Evolutionary conservation across 306 rosid genomes (phyloP).

Genomic region (Rubus idaeus): DNA sequence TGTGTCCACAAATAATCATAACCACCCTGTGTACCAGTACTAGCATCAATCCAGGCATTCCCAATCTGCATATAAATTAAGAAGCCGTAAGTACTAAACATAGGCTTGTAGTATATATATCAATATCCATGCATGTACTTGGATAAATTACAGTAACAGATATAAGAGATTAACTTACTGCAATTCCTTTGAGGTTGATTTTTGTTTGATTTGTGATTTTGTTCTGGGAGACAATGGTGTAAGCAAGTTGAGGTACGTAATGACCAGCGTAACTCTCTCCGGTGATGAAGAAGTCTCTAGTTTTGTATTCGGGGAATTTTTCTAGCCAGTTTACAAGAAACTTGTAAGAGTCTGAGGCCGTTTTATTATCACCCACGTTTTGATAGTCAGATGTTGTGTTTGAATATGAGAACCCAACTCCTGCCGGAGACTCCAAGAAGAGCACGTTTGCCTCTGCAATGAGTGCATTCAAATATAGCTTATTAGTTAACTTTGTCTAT

Average conservation of each 20-base stretch:
- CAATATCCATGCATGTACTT: not conserved
- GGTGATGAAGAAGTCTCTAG: constrained; percentile 51
- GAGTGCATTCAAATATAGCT: not conserved
- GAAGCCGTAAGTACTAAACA: not conserved
- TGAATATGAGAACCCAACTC: constrained; percentile 73
- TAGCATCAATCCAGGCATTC: constrained; percentile 63
- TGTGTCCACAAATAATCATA: constrained; percentile 55
- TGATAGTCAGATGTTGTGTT: constrained; percentile 35
- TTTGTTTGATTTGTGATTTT: constrained; percentile 24
- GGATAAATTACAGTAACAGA: not conserved
- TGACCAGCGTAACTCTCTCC: constrained; percentile 84
- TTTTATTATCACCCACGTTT: constrained; percentile 52
- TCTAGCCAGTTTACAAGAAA: constrained; percentile 63
- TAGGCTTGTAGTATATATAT: not conserved
- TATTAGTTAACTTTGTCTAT: no score
- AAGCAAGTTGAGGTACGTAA: constrained; percentile 77
- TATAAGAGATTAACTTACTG: constrained; percentile 35
- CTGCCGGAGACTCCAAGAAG: constrained; percentile 74
- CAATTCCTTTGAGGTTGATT: constrained; percentile 57
- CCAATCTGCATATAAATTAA: constrained; percentile 43
- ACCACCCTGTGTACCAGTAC: constrained; percentile 31
- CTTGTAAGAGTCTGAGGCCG: constrained; percentile 56
- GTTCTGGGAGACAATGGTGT: constrained; percentile 47
- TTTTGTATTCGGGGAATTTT: constrained; percentile 53
- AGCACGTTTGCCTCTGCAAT: constrained; percentile 59